Percentiles rank a stretch among this genome's conserved stretches.
Conservation (phyloP, 192 early-diverging fungal species). For the Umbelopsis sp. region DNA sequence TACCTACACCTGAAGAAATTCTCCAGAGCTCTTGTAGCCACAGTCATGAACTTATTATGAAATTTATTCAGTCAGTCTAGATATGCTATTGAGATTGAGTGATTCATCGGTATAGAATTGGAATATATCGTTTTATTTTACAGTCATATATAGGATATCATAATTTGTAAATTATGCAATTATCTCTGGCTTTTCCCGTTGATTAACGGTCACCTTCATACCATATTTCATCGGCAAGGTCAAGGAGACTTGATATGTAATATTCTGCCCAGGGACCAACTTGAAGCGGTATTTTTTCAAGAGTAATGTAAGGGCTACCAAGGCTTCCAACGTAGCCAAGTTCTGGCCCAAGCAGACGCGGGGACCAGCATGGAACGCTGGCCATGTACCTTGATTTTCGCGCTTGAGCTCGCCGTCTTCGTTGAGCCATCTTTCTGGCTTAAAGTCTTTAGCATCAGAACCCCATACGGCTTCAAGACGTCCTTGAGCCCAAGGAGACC, state of each 20-base stretch:
- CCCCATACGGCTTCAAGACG: conserved; percentile 49
- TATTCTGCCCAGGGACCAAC: conserved; percentile 36
- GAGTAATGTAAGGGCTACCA: conserved; percentile 41
- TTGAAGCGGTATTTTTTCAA: conserved; percentile 42
- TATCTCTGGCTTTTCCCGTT: conserved; percentile 18
- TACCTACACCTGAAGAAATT: too few species aligned
- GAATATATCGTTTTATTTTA: not conserved
- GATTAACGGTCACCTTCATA: conserved; percentile 26
- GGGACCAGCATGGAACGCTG: conserved; percentile 58
- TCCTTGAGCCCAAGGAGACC: conserved; percentile 45
- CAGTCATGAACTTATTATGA: too few species aligned
- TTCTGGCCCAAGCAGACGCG: conserved; percentile 51
- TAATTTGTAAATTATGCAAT: not conserved
- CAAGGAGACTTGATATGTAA: conserved; percentile 35
- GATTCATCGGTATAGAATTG: not conserved
- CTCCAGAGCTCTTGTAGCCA: too few species aligned
- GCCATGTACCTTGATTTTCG: conserved; percentile 45
- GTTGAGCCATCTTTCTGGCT: conserved; percentile 53
- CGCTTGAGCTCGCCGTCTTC: conserved; percentile 34
- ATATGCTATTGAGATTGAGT: too few species aligned
- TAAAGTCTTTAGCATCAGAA: conserved; percentile 48
- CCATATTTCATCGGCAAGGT: conserved; percentile 45
- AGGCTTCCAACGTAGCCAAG: conserved; percentile 49
- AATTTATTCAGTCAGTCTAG: too few species aligned
- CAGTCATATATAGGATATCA: not conserved